Evolutionary conservation across 495 filamentous ascomycete species (phyloP).

Genomic region (Penicillium daleae): DNA sequence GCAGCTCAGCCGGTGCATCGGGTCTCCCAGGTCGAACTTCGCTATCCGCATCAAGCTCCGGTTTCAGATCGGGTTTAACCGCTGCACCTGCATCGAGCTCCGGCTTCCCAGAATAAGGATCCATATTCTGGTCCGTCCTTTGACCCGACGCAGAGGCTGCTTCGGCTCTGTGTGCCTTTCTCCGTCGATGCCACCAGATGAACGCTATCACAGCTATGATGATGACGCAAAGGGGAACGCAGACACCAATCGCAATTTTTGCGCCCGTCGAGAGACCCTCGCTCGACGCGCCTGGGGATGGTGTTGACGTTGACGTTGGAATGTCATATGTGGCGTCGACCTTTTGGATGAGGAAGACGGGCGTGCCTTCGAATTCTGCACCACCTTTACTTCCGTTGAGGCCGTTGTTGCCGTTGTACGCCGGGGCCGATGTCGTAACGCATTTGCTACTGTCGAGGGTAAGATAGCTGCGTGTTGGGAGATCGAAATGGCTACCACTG

Average conservation of each 20-base stretch:
- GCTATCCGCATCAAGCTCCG: conserved; percentile 7
- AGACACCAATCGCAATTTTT: conserved; percentile 19
- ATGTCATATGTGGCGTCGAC: not conserved
- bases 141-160: not conserved
- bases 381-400: not conserved
- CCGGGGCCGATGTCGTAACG: conserved; percentile 8
- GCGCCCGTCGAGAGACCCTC: conserved; percentile 15
- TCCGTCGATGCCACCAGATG: conserved; percentile 17
- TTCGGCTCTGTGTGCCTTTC: not conserved
- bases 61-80: not conserved
- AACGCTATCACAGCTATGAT: conserved; percentile 12
- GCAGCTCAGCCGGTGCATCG: conserved; percentile 10
- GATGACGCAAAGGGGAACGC: conserved; percentile 13
- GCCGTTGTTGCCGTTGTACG: conserved; percentile 10
- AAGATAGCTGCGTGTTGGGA: conserved; percentile 4
- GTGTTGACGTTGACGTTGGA: not conserved
- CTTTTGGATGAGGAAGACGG: conserved; percentile 19
- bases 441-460: conserved; percentile 5
- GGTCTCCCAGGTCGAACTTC: not conserved
- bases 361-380: conserved; percentile 13
- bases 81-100: conserved; percentile 7
- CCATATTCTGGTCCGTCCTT: not conserved
- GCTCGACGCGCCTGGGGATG: not conserved
- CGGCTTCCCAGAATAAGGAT: conserved; percentile 14
- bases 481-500: not conserved